Percentiles rank a stretch among this genome's conserved stretches.
Evolutionary conservation across 2,329 filamentous ascomycete genomes (phyloP).

Genomic region (Colletotrichum camelliae): DNA sequence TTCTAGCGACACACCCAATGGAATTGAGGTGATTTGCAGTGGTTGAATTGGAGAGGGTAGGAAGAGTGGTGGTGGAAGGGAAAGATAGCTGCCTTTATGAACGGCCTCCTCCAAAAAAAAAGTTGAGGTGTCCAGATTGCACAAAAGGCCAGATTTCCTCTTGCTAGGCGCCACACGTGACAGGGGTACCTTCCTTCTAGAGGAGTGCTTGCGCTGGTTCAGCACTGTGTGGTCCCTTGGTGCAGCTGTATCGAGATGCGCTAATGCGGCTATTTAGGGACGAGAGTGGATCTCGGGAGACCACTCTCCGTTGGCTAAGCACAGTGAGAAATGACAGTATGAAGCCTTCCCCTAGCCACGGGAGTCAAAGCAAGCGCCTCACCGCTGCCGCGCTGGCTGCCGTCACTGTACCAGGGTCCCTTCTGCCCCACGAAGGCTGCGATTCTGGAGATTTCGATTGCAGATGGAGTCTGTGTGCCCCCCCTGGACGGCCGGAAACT

Average conservation of each 20-base stretch:
- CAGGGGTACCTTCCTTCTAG: constrained; percentile 24
- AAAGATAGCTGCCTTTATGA: constrained; percentile 39
- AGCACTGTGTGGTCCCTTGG: constrained; percentile 24
- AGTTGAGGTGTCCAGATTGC: constrained; percentile 50
- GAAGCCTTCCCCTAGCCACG: constrained; percentile 3
- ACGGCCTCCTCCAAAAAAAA: constrained; percentile 33
- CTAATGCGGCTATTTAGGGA: background rate
- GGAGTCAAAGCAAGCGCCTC: constrained; percentile 6
- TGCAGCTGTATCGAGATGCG: background rate
- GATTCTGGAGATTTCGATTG: constrained; percentile 22
- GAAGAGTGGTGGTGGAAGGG: constrained; percentile 26
- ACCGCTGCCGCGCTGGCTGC: constrained; percentile 14
- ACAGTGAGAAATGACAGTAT: constrained; percentile 2
- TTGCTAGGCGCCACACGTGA: constrained; percentile 34
- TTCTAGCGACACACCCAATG: constrained; percentile 19
- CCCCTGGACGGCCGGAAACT: background rate
- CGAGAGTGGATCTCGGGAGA: background rate
- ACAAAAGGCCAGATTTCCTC: constrained; percentile 57
- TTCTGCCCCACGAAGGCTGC: constrained; percentile 12
- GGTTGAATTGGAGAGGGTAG: constrained; percentile 16
- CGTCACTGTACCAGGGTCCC: background rate
- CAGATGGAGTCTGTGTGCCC: background rate
- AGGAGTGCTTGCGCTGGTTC: background rate
- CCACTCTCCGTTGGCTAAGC: background rate
- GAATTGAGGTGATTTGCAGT: constrained; percentile 18